These are phyloP conservation scores for Lonicera japonica DNA, from an alignment of 129 eudicot genomes.

Conservation along the genomic window DNA sequence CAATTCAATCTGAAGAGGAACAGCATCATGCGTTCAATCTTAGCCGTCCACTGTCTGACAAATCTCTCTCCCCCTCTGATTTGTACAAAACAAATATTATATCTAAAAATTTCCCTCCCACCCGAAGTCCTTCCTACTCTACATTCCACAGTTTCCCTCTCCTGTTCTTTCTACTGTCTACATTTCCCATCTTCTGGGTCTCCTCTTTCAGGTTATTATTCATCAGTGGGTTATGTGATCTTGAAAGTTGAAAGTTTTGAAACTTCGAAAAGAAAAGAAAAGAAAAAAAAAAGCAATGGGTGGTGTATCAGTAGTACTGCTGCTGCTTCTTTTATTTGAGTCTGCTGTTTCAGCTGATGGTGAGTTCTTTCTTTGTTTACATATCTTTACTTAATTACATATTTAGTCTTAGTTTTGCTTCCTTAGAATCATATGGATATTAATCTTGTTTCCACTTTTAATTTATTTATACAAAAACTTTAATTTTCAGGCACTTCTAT, in stretches of 20 bases:
- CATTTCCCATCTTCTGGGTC: constrained; percentile 16
- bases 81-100: neutral
- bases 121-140: constrained; percentile 1
- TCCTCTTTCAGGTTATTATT: constrained; percentile 1
- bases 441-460: too few relatives aligned
- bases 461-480: too few relatives aligned
- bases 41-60: constrained; percentile 12
- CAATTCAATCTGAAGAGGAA: neutral
- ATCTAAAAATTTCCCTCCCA: neutral
- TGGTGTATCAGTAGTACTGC: constrained; percentile 15
- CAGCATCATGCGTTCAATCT: neutral
- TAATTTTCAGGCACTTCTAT: too few relatives aligned
- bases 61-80: neutral
- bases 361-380: constrained; percentile 11
- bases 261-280: too few relatives aligned
- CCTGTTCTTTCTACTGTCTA: constrained; percentile 17
- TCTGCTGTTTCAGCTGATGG: constrained; percentile 45
- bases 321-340: constrained; percentile 23
- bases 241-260: constrained; percentile 7
- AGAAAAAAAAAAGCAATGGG: constrained; percentile 22
- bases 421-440: too few relatives aligned
- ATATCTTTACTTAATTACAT: neutral
- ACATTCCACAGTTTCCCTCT: constrained; percentile 10
- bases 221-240: constrained; percentile 16
- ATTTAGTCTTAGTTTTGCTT: too few relatives aligned